These are phyloP conservation scores for Rhizopus stolonifer DNA, from an alignment of 371 early-diverging fungal species.

Conservation along the genomic window DNA sequence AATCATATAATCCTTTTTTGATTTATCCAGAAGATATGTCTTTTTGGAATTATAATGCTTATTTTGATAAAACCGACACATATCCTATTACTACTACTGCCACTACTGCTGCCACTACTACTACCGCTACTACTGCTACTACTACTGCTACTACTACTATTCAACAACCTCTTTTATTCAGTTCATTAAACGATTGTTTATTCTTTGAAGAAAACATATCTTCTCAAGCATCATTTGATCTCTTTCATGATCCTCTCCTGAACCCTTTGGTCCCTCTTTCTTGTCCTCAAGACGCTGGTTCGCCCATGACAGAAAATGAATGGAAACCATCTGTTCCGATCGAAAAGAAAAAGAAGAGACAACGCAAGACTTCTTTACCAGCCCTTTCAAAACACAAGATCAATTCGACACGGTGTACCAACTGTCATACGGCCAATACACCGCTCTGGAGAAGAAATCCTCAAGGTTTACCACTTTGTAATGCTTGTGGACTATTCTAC, in stretches of 20 bases:
- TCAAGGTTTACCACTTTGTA: conserved; percentile 30
- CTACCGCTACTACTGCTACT: too few relatives aligned
- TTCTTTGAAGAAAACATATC: too few relatives aligned
- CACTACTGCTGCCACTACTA: too few relatives aligned
- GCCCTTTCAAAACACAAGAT: conserved; percentile 1
- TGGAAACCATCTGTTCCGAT: neutral
- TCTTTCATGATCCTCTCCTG: too few relatives aligned
- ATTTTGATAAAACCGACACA: neutral
- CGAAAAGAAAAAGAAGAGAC: neutral
- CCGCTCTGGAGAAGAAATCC: conserved; percentile 35
- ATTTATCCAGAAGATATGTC: neutral
- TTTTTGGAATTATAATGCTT: neutral
- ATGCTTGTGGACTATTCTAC: conserved; percentile 33
- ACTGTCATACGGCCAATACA: conserved; percentile 28
- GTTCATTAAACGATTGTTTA: neutral
- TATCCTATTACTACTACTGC: too few relatives aligned
- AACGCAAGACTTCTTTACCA: neutral
- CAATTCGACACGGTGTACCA: conserved; percentile 18
- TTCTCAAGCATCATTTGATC: too few relatives aligned
- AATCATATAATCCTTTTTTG: neutral
- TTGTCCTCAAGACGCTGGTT: too few relatives aligned
- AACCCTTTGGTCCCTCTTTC: too few relatives aligned
- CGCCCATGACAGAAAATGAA: too few relatives aligned
- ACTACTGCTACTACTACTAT: neutral
- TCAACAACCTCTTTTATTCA: neutral